Evolutionary conservation across 768 basidiomycete genomes (phyloP), one percentile per base, ranked within the genome.

Genomic region (Agrocybe chaxingu): DNA sequence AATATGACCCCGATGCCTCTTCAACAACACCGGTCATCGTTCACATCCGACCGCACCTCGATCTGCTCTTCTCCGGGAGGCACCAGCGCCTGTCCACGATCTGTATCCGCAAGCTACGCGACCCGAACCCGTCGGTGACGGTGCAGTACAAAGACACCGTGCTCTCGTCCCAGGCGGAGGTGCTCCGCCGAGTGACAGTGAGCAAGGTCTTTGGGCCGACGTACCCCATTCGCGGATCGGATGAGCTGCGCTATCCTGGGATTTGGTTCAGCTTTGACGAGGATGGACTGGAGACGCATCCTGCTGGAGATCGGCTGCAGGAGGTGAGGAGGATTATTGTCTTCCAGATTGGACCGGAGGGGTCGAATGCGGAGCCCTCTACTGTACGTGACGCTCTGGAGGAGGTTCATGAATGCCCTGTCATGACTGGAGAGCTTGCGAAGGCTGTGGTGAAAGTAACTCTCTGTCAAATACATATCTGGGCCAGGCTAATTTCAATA

Each of bases 231-330:
- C 24, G 24, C 24, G 24, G 24, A 24, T 24, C 24, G 24, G 86
- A 90, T 50, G 85, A 87, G 56, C 67, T 92, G 56, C 79, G 79
- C 38, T 93, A 92, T 67, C 91, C 90, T 2, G 90, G 90, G 0
- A 74, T 92, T 32, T 85, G 84, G 79, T 93, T 93, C 62, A 82
- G 82, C 56, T 92, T 92, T 55, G 87, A 89, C 38, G 89, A 90
- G 45, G 90, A 92, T 50, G 73, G 78, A 5, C 57, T 77, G 54
- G 84, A 82, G 61, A 70, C 70, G n/a, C 60, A 62, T 38, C 73
- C 76, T 40, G 53, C 66, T n/a, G 84, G 86, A 45, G 86, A 87
- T 57, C 73, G 86, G 43, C 76, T 73, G 53, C 85, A 87, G 51
- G 87, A 92, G 64, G 89, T 92, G 46, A 87, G 83, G 58, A 77